Evolutionary conservation across 805 yeast species (phyloP), one percentile per base, ranked within the genome.

Genomic region (Wickerhamomyces subpelliculosus): DNA sequence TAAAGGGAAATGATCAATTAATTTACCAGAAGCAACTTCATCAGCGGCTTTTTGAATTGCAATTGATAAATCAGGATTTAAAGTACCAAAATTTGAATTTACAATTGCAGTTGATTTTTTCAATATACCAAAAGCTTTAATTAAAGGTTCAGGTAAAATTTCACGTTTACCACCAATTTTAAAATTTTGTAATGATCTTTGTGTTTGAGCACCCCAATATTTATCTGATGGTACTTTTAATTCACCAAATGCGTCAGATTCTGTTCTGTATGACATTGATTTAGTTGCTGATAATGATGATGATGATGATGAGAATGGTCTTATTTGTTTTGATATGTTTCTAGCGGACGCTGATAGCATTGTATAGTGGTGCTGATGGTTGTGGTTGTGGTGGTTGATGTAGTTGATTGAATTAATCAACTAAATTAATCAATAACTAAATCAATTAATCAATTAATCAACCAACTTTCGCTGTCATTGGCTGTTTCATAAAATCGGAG

Each of bases 121-220:
- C 65, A 93, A 73, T 36, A 90, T 62, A 65, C 98, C 98, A 57
- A 90, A 93, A 2, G 98, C 95, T 51, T 73, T 75, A 51, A 93
- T 80, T 40, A 93, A 74, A 22, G 97, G 96, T 51, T 78, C 79
- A 38, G 97, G 97, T 82, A 90, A 81, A 45, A 75, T 73, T 60
- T 93, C 97, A 51, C 88, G 78, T 14, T 74, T 72, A 42, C 97
- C 97, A 48, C 98, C 98, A 55, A 93, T 93, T 65, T 88, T 84
- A 74, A 93, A 93, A 75, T 93, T 93, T 65, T 80, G 82, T 51
- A 78, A 73, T 17, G 97, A 89, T 67, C 97, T 79, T 57, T 84
- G 89, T 45, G 98, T 93, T 68, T 93, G 98, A 32, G 97, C 97
- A 44, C 98, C 98, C 90, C 96, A 90, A 73, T 90, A 90, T 62